Conservation (phyloP, 2,329 filamentous ascomycete genomes). For the Didymella pomorum region DNA sequence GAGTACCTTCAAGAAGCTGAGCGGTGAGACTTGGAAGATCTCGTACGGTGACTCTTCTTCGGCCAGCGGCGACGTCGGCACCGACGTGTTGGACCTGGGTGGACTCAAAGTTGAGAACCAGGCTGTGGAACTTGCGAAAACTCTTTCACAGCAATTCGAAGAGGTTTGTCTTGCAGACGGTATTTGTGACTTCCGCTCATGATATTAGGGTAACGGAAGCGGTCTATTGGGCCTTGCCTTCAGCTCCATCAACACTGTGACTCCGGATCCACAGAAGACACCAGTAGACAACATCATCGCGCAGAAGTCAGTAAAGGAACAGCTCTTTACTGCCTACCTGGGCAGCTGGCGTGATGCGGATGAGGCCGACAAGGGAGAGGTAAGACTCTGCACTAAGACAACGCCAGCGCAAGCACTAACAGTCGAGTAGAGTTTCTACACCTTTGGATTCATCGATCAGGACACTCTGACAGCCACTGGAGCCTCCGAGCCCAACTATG, state of each 20-base stretch:
- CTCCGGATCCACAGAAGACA: conserved; percentile 63
- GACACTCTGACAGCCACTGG: conserved; percentile 55
- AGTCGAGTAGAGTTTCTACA: conserved; percentile 43
- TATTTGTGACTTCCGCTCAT: background rate
- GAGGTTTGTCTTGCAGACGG: conserved; percentile 26
- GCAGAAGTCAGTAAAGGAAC: conserved; percentile 54
- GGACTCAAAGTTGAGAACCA: conserved; percentile 69
- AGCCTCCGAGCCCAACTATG: conserved; percentile 63
- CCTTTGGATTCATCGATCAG: conserved; percentile 64
- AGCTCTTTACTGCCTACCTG: conserved; percentile 70
- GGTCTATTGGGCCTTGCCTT: conserved; percentile 74
- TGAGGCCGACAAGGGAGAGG: conserved; percentile 53
- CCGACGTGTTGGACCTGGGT: conserved; percentile 68
- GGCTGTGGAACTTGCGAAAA: conserved; percentile 69
- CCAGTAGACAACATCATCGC: conserved; percentile 73
- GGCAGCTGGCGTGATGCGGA: conserved; percentile 62
- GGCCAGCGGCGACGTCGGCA: conserved; percentile 70
- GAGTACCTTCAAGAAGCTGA: conserved; percentile 62
- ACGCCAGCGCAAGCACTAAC: background rate
- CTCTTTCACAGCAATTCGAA: conserved; percentile 66
- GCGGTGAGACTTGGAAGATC: conserved; percentile 68
- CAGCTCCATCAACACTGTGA: conserved; percentile 69
- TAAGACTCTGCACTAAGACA: background rate
- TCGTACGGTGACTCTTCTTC: conserved; percentile 73
- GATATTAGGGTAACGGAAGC: conserved; percentile 59